Evolutionary conservation across 306 rosid species (phyloP), one percentile per base, ranked within the genome.

Genomic region (Prosopis cineraria): DNA sequence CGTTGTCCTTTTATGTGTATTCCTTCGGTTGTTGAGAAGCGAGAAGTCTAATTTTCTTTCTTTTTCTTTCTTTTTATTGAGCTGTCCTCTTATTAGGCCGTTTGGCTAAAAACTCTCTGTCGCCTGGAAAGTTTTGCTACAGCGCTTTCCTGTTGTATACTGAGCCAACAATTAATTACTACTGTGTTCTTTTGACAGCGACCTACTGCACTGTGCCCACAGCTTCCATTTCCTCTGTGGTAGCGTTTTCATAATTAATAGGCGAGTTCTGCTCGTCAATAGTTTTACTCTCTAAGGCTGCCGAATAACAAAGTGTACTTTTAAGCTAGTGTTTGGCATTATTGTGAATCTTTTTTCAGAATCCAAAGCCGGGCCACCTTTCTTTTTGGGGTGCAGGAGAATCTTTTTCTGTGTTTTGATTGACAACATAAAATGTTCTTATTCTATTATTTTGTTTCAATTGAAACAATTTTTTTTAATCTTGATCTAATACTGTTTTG

Each of bases 41-140:
- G 25, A 20, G 58, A n/a, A 2, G 27, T 9, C 10, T 64, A 30
- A 31, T 36, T 25, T 37, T 58, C 37, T 16, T 70, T 44, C 19
- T 10, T 27, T 47, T 66, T 13, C 4, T 33, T 39, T 27, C 17
- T 4, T 2, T 64, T 74, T 39, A 36, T 24, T 29, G 72, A 75
- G 83, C 84, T 85, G 79, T 81, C 63, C n/a, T 59, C 66, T 45
- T 17, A 6, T 17, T 41, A 1, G 82, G 88, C 85, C 87, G 47
- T 58, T 83, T 84, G 78, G 34, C 74, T 58, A 14, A 5, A 55
- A 76, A 70, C 82, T 39, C 24, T n/a, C n/a, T n/a, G 39, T 20
- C 37, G 40, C 66, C 73, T 20, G 45, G 22, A 48, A 48, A 34
- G 60, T 24, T 5, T 47, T 19, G 2, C 68, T 75, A 7, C 53